Evolutionary conservation across 495 filamentous ascomycete genomes (phyloP).

Genomic region (Xylaria flabelliformis): DNA sequence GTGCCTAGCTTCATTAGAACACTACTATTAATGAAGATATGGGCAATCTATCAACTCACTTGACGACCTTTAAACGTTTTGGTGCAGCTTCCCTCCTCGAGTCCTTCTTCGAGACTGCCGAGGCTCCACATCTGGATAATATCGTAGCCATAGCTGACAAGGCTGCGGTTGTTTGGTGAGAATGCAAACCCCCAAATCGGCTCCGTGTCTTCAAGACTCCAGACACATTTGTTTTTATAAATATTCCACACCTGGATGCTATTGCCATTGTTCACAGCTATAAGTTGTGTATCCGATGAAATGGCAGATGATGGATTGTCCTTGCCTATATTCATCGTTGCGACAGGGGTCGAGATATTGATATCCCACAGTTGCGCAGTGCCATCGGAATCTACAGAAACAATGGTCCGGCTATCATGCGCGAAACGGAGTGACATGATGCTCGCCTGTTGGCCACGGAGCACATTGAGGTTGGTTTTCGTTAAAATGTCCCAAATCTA

Average conservation of each 20-base stretch:
- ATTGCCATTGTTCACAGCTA: not conserved
- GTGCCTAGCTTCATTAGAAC: not conserved
- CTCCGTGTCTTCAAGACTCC: not conserved
- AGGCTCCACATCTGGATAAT: not conserved
- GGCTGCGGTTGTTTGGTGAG: too few species aligned
- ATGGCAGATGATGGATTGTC: not conserved
- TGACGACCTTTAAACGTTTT: not conserved
- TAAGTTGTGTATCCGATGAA: not conserved
- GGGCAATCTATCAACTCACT: not conserved
- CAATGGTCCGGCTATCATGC: not conserved
- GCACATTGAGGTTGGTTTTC: not conserved
- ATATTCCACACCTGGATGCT: not conserved
- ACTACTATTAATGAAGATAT: too few species aligned
- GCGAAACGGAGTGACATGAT: not conserved
- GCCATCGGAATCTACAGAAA: not conserved
- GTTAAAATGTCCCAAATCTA: conserved; percentile 12
- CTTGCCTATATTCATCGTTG: too few species aligned
- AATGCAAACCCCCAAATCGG: not conserved
- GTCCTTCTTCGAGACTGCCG: not conserved
- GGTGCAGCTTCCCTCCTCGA: not conserved
- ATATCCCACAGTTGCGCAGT: conserved; percentile 1
- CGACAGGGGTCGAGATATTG: too few species aligned
- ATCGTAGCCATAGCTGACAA: not conserved
- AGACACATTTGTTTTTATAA: not conserved
- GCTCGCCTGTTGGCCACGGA: accelerated